Evolutionary conservation across 352 stramenopile species (phyloP), one percentile per base, ranked within the genome.

Genomic region (Pythium monospermum): DNA sequence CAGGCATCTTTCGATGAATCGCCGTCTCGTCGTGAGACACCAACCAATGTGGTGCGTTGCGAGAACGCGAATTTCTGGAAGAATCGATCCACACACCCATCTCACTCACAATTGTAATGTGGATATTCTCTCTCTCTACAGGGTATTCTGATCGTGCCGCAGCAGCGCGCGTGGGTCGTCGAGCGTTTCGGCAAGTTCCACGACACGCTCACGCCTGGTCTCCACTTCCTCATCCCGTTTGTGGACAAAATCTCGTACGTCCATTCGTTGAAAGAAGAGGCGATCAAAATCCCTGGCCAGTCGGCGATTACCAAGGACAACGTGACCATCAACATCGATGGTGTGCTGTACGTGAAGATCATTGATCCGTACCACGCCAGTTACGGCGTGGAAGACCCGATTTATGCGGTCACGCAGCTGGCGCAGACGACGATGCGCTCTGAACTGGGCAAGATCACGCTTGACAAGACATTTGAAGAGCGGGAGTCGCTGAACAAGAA

Each of bases 391-490:
- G 83, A 95, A 49, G 82, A 96, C 53, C 74, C 84, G 10, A 71
- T 95, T 27, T 96, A 95, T 64, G 88, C 88, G 5, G 81, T 96
- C 27, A 93, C 83, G 39, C 88, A 96, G 65, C 75, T 96, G 35
- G 88, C 88, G 27, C 88, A 96, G 64, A 94, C 88, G 28, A 95
- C 87, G 7, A 96, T 96, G 88, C 85, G 88, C 22, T 95, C 83
- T 1, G 88, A 96, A 49, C 66, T 96, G 30, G 88, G 88, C 39
- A 96, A 96, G 57, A 96, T 96, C 69, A 95, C 86, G 48, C 76
- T 96, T 36, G 88, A 96, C 69, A 96, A 96, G 75, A 96, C 87
- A 15, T 96, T 96, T 53, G 87, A 96, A 53, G 88, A 96, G 77
- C 82, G 88, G 41, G 88, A 96, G 69, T 93, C 76, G 41, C 78